phyloP scores from a whole-genome alignment of 1,139 yeast species.

The Saccharomycopsis crataegensis region DNA sequence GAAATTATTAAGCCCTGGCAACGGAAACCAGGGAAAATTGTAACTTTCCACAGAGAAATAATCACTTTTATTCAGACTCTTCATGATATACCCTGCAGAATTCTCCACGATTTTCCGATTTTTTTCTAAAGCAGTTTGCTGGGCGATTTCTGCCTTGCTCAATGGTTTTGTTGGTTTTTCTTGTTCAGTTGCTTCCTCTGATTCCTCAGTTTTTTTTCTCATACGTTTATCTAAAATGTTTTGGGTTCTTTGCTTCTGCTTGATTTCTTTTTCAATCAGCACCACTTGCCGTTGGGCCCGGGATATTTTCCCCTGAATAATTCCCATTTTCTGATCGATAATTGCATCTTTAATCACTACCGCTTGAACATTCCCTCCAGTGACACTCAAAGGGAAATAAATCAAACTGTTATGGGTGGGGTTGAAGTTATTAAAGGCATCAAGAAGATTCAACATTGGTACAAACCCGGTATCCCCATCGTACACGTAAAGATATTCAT shows the following conservation, averaged over 20 bases:
- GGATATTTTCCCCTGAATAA: constrained; percentile 10
- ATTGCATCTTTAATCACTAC: constrained; percentile 12
- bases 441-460: constrained; percentile 12
- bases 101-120: constrained; percentile 6
- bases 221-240: not conserved
- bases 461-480: constrained; percentile 4
- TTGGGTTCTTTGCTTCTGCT: not conserved
- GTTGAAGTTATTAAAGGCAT: constrained; percentile 16
- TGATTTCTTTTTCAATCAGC: constrained; percentile 1
- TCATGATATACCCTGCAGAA: not conserved
- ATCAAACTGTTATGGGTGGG: constrained; percentile 11
- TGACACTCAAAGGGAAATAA: constrained; percentile 12
- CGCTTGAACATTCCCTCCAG: constrained; percentile 15
- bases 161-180: not conserved
- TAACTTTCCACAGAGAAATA: constrained; percentile 2
- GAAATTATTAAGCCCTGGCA: constrained; percentile 13
- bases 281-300: constrained; percentile 1
- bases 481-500: constrained; percentile 11
- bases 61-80: constrained; percentile 1
- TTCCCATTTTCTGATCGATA: constrained; percentile 6
- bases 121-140: not conserved
- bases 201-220: not conserved
- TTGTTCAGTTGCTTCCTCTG: not conserved
- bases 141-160: not conserved
- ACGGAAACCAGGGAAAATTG: constrained; percentile 17